These are phyloP conservation scores for Candida broadrunensis DNA, from an alignment of 805 yeast genomes.

Conservation along the genomic window DNA sequence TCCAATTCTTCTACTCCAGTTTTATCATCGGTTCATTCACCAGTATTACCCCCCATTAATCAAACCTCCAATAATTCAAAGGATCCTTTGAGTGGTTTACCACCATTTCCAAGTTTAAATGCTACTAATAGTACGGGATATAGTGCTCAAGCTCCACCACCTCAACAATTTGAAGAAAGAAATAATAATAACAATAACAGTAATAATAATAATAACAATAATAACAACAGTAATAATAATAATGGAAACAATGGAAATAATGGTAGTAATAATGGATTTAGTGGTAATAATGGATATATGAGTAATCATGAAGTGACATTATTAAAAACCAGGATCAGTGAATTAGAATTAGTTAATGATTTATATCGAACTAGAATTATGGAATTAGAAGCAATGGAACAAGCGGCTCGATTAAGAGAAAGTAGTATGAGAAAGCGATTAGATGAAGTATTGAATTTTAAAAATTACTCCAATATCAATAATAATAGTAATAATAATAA, in stretches of 20 bases:
- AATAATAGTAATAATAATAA: neutral
- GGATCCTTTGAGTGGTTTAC: conserved; percentile 1
- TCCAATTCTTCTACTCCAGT: conserved; percentile 12
- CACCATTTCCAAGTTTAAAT: conserved; percentile 2
- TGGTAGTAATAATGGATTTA: conserved; percentile 8
- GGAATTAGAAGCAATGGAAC: conserved; percentile 74
- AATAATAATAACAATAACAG: conserved; percentile 8
- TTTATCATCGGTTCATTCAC: neutral
- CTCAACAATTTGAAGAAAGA: conserved; percentile 1
- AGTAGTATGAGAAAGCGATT: conserved; percentile 45
- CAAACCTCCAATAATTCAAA: neutral
- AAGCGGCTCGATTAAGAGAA: conserved; percentile 52
- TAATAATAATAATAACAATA: conserved; percentile 9
- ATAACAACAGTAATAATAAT: conserved; percentile 8
- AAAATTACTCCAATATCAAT: conserved; percentile 1
- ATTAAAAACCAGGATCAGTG: conserved; percentile 76
- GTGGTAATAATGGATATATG: conserved; percentile 8
- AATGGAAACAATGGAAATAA: conserved; percentile 7
- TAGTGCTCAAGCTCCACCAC: conserved; percentile 1
- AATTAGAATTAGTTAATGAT: conserved; percentile 88
- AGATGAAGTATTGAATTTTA: conserved; percentile 32
- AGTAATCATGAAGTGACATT: conserved; percentile 30
- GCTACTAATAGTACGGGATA: neutral
- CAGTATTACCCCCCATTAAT: conserved; percentile 7
- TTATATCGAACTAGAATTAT: conserved; percentile 76